Evolutionary conservation across 805 yeast species (phyloP).

Genomic region (Candida methanosorbosa): DNA sequence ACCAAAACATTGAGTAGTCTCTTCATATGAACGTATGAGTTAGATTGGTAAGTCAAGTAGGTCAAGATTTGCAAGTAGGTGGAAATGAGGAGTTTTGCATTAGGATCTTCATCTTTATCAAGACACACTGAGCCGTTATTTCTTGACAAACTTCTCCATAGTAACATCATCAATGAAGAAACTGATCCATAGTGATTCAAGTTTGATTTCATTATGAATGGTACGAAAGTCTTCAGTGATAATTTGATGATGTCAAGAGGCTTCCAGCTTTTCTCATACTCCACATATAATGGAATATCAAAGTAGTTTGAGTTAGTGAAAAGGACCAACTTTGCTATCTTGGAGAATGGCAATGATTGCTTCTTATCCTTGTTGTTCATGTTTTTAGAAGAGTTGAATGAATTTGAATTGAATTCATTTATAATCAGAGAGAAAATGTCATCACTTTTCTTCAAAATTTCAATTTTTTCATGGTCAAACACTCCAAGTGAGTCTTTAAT

Average conservation of each 20-base stretch:
- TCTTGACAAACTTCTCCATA: constrained; percentile 6
- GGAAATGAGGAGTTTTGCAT: neutral
- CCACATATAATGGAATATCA: too few species aligned
- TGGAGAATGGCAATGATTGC: too few species aligned
- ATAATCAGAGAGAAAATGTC: constrained; percentile 32
- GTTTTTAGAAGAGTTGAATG: constrained; percentile 15
- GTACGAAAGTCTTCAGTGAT: constrained; percentile 30
- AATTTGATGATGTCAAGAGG: too few species aligned
- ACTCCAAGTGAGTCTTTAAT: constrained; percentile 30
- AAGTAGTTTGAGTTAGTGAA: too few species aligned
- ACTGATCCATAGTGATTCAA: constrained; percentile 10
- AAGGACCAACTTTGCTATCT: too few species aligned
- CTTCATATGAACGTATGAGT: constrained; percentile 1
- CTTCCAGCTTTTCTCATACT: too few species aligned
- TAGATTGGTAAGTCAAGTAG: neutral
- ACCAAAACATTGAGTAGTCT: constrained; percentile 48
- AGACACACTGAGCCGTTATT: neutral
- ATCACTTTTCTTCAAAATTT: constrained; percentile 23
- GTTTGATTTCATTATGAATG: constrained; percentile 21
- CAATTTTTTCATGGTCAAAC: constrained; percentile 29
- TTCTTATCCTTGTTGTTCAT: too few species aligned
- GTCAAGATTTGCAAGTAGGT: neutral
- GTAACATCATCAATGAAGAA: constrained; percentile 11
- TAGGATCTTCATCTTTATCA: neutral
- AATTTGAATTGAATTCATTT: constrained; percentile 30